Evolutionary conservation across 2,329 filamentous ascomycete species (phyloP).

Genomic region (Albophoma yamanashiensis): DNA sequence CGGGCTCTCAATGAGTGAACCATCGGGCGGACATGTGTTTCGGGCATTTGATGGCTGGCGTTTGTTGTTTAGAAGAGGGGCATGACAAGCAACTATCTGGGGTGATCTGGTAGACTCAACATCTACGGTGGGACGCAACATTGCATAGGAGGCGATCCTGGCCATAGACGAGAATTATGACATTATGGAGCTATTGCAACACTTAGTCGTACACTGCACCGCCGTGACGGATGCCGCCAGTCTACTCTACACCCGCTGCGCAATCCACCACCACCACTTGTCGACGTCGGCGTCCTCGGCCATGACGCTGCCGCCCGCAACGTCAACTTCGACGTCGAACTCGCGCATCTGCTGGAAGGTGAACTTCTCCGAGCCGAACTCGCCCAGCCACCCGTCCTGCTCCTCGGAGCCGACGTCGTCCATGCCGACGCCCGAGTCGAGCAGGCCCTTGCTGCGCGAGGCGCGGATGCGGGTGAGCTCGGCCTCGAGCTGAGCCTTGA

Average conservation of each 20-base stretch:
- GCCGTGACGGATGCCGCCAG: neutral
- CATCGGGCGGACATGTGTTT: neutral
- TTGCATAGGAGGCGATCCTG: neutral
- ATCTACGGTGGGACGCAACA: slow-evolving; percentile 16
- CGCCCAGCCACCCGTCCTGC: slow-evolving; percentile 75
- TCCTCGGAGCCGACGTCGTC: slow-evolving; percentile 55
- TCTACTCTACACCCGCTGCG: slow-evolving; percentile 55
- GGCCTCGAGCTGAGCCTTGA: slow-evolving; percentile 64
- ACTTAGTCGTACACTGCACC: neutral
- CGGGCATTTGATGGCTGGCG: neutral
- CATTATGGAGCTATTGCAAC: neutral
- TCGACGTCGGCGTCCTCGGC: slow-evolving; percentile 60
- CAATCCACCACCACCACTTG: slow-evolving; percentile 89
- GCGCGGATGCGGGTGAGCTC: slow-evolving; percentile 72
- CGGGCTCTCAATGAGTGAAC: slow-evolving; percentile 7
- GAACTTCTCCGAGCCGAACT: slow-evolving; percentile 68
- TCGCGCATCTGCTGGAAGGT: slow-evolving; percentile 74
- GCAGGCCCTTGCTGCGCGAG: slow-evolving; percentile 67
- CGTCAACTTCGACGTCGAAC: slow-evolving; percentile 67
- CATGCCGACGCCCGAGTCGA: slow-evolving; percentile 68
- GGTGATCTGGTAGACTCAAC: slow-evolving; percentile 28
- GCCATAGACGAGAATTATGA: neutral
- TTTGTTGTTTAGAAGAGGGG: neutral
- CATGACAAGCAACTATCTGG: slow-evolving; percentile 5
- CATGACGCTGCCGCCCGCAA: slow-evolving; percentile 63